A percentile compares a stretch with the other conserved stretches of the same genome.
Conservation (phyloP, 2,329 filamentous ascomycete genomes). For the Botrytis fabae region DNA sequence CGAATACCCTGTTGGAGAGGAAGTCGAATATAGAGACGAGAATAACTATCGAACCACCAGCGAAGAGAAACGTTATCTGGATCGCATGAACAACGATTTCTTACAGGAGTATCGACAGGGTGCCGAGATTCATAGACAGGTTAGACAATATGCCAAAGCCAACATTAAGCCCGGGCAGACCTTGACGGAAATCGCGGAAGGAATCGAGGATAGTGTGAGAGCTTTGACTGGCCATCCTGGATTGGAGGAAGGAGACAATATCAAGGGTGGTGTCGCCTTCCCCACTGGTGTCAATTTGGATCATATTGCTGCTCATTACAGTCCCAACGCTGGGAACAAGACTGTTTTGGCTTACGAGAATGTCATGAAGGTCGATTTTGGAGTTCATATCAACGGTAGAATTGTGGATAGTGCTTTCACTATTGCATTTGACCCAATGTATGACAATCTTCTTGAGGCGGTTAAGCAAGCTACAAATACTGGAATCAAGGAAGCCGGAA, state of each 20-base stretch:
- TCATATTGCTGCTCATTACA: conserved; percentile 83
- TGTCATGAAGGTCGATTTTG: conserved; percentile 74
- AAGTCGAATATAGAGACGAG: conserved; percentile 74
- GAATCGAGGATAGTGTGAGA: conserved; percentile 82
- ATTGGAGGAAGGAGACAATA: conserved; percentile 73
- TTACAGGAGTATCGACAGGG: conserved; percentile 78
- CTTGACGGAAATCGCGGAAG: conserved; percentile 79
- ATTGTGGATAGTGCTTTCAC: conserved; percentile 74
- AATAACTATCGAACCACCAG: conserved; percentile 77
- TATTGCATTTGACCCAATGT: conserved; percentile 65
- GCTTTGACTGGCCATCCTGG: conserved; percentile 75
- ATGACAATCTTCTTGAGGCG: conserved; percentile 65
- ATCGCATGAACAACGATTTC: conserved; percentile 78
- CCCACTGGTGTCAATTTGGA: conserved; percentile 82
- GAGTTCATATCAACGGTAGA: conserved; percentile 68
- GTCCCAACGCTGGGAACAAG: conserved; percentile 84
- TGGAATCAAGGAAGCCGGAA: conserved; percentile 85
- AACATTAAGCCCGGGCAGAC: conserved; percentile 79
- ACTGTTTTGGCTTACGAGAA: conserved; percentile 64
- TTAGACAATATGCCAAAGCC: conserved; percentile 79
- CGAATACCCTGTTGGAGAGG: conserved; percentile 74
- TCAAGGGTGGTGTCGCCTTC: conserved; percentile 82
- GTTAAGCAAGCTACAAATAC: conserved; percentile 70
- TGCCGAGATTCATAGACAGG: conserved; percentile 86
- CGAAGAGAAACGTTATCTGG: conserved; percentile 81